Evolutionary conservation across 73 alveolate genomes (phyloP), one percentile per base, ranked within the genome.

Genomic region (Paramecium biaurelia): DNA sequence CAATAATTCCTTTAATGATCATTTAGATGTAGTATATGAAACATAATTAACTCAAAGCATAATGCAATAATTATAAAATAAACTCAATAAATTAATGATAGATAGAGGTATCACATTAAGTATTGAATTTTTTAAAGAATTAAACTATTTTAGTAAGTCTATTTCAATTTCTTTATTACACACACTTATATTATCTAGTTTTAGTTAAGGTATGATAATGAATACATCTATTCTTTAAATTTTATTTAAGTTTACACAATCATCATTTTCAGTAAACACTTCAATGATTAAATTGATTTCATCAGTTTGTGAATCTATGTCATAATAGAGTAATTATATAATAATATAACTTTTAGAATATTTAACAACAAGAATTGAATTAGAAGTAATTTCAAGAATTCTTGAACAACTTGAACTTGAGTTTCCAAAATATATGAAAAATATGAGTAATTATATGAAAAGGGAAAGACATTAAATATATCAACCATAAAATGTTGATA

Each of bases 391-490:
- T 14, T 35, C 32, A 21, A 35, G 86, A 35, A 72, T 72, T 15
- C 38, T 72, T 72, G 58, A 30, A 15, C 26, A 20, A 10, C 45
- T 72, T 15, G 86, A 72, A 72, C 58, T 28, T 10, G 86, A 72
- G 35, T 72, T 72, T 8, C 86, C 86, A 0, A 72, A 72, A 7
- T 72, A n/a, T 72, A 35, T 72, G 58, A 72, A 72, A 72, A 38
- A 72, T 38, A 35, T 72, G 56, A 23, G 32, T 6, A 35, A 37
- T 21, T 72, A 15, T 18, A 72, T 23, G 45, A 72, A 72, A 14
- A 12, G 35, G 18, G 86, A 72, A 34, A 72, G 58, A 72, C 28
- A 28, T 32, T 11, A 15, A 35, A 38, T 72, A 1, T 47, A 35
- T 72, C 26, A 30, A 67, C 38, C 49, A 24, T 23, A 59, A 59